Conservation (phyloP, 257 asterid species). For the Solanum dulcamara region DNA sequence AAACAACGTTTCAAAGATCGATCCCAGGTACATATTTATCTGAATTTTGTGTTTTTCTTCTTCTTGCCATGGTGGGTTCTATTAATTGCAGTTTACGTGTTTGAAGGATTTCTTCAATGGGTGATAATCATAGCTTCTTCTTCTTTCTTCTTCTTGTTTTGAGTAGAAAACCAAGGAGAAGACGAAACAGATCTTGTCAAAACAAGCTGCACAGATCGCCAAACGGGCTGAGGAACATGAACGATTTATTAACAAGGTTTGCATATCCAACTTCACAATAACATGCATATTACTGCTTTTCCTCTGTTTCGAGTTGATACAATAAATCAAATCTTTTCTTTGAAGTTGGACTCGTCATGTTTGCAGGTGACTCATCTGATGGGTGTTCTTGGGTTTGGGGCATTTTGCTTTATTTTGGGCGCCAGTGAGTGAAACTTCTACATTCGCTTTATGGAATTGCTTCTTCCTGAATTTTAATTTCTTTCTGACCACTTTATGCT, state of each 20-base stretch:
- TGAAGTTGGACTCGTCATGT: background rate
- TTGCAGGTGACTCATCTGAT: constrained; percentile 75
- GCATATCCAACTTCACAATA: background rate
- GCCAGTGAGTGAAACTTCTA: constrained; percentile 54
- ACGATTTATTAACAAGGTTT: constrained; percentile 80
- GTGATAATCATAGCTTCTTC: background rate
- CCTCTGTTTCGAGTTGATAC: background rate
- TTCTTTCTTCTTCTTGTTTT: background rate
- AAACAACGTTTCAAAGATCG: constrained; percentile 59
- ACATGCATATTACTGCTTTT: background rate
- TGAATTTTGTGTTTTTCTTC: background rate
- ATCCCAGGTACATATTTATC: constrained; percentile 41
- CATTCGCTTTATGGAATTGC: background rate
- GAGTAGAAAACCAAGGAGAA: constrained; percentile 72
- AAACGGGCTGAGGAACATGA: constrained; percentile 95
- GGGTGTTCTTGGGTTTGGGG: constrained; percentile 96
- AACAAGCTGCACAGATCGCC: constrained; percentile 73
- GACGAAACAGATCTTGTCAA: constrained; percentile 61
- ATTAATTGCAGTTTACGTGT: constrained; percentile 6
- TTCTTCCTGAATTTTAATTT: background rate
- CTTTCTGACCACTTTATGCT: constrained; percentile 1
- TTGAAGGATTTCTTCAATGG: background rate
- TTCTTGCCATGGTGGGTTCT: background rate
- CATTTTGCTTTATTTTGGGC: constrained; percentile 89
- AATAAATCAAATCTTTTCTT: background rate